Evolutionary conservation across 1,284 basidiomycete species (phyloP), one percentile per base, ranked within the genome.

Genomic region (Puccinia horiana): DNA sequence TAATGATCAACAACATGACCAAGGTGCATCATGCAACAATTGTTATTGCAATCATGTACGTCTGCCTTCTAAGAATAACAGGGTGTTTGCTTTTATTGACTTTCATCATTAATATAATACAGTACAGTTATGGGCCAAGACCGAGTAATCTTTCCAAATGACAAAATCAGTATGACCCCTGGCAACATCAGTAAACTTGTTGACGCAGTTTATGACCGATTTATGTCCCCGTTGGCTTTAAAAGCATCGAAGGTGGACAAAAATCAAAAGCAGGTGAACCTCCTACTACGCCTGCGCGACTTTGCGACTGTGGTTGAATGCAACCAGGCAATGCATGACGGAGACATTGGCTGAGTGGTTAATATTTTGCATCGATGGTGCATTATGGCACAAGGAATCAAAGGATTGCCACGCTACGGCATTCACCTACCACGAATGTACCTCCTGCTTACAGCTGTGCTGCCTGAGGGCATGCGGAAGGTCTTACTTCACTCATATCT

Each of bases 241-340:
- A 20, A 8, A 58, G 20, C 6, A 20, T 6, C 56, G 6, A 23
- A 58, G 20, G 56, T 9, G 20, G 29, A 23, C 20, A 58, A 58
- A 58, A 52, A 52, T 23, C 12, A 23, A 12, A 12, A 52, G 23
- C 49, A 12, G 12, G 23, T 23, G 23, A 52, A 58, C 20, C 29
- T 58, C 6, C 6, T 58, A 6, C 20, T 58, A n/a, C 56, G 29
- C 6, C 20, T 58, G 29, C 56, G 56, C 20, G 56, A 58, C 20
- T 58, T 58, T 58, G 56, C 56, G 23, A 58, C 56, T 9, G 56
- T 58, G 56, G 56, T 58, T 23, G 56, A 58, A 23, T 58, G 56
- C 29, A 29, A 58, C 23, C 23, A 23, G 49, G 49, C 49, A 52
- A 52, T 52, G 49, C 23, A 23, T 12, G 49, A 52, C 23, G 56